Evolutionary conservation across 768 basidiomycete genomes (phyloP).

Genomic region (Lyophyllum shimeji): DNA sequence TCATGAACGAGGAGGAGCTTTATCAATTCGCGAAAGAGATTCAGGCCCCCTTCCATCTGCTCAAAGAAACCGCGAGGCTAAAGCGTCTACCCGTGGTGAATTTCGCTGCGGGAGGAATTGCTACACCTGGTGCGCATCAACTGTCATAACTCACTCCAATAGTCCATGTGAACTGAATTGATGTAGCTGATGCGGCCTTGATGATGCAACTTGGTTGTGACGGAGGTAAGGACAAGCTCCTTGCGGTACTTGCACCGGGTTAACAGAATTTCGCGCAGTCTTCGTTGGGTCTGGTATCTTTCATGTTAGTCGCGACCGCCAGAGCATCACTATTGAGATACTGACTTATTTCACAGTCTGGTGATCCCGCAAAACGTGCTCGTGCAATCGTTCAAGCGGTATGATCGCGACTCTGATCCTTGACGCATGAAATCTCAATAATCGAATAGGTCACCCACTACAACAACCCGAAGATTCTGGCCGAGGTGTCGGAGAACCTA

Average conservation of each 20-base stretch:
- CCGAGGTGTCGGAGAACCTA: conserved; percentile 86
- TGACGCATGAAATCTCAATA: conserved; percentile 10
- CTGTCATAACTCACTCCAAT: not conserved
- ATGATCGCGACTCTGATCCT: conserved; percentile 16
- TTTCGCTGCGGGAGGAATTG: conserved; percentile 94
- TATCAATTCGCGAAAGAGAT: conserved; percentile 92
- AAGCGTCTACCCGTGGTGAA: conserved; percentile 95
- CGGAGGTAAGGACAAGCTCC: conserved; percentile 61
- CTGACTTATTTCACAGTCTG: conserved; percentile 52
- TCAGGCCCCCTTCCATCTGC: conserved; percentile 89
- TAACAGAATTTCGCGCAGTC: conserved; percentile 44
- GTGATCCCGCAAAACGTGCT: conserved; percentile 91
- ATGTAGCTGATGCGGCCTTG: conserved; percentile 86
- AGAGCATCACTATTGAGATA: not conserved
- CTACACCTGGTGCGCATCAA: conserved; percentile 71
- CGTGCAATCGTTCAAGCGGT: conserved; percentile 96
- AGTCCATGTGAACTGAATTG: conserved; percentile 6
- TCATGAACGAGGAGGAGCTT: conserved; percentile 94
- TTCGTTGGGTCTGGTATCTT: conserved; percentile 99
- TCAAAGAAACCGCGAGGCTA: conserved; percentile 93
- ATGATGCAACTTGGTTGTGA: conserved; percentile 99
- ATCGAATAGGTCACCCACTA: conserved; percentile 77
- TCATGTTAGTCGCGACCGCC: conserved; percentile 54
- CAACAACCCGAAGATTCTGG: conserved; percentile 91
- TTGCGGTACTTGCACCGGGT: conserved; percentile 4